These are phyloP conservation scores for Glaciozyma martinii DNA, from an alignment of 768 basidiomycete species.

Conservation along the genomic window DNA sequence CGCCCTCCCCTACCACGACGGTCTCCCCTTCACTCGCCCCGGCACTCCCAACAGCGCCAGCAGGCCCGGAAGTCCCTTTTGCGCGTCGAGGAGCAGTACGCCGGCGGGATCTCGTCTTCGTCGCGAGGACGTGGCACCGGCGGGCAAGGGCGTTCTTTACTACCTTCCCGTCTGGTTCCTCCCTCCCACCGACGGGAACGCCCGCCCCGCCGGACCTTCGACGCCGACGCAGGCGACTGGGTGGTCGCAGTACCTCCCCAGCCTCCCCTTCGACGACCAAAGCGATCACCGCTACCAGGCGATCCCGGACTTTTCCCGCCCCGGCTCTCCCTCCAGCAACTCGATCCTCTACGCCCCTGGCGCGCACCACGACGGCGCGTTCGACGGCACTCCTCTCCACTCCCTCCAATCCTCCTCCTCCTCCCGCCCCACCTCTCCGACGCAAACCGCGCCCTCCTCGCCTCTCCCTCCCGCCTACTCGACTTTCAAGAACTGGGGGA, in stretches of 20 bases:
- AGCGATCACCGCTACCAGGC: constrained; percentile 21
- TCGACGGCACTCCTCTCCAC: constrained; percentile 24
- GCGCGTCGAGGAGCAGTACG: not conserved
- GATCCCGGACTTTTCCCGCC: constrained; percentile 27
- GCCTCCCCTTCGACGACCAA: constrained; percentile 8
- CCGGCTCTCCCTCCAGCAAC: constrained; percentile 28
- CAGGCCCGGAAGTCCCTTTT: constrained; percentile 12
- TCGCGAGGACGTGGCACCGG: not conserved
- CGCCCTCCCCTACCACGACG: constrained; percentile 25
- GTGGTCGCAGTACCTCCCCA: constrained; percentile 28
- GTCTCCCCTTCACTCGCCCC: constrained; percentile 11
- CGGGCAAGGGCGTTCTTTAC: constrained; percentile 16
- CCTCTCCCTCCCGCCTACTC: constrained; percentile 29
- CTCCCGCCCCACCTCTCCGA: not conserved
- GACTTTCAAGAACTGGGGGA: constrained; percentile 27
- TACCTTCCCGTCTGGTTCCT: constrained; percentile 30
- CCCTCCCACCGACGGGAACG: constrained; percentile 2
- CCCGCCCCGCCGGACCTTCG: not conserved
- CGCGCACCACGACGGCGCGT: constrained; percentile 29
- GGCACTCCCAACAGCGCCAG: constrained; percentile 18
- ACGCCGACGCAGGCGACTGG: not conserved
- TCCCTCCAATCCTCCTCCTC: constrained; percentile 12
- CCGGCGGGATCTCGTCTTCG: not conserved
- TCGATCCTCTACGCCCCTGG: constrained; percentile 28
- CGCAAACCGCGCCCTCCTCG: constrained; percentile 9